These are phyloP conservation scores for Chytridiales sp. DNA, from an alignment of 371 early-diverging fungal genomes.

Conservation along the genomic window DNA sequence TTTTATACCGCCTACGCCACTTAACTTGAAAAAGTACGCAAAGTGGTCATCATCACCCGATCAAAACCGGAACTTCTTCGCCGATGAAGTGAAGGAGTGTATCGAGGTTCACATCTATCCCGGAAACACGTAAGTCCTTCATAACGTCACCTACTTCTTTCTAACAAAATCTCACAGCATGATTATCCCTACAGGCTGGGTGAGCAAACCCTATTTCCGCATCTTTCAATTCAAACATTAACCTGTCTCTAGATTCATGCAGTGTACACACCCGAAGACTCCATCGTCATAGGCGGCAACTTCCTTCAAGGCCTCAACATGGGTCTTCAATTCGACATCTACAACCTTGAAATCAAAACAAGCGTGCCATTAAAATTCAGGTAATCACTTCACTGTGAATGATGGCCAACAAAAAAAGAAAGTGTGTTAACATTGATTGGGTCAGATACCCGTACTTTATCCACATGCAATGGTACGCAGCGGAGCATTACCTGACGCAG, in stretches of 20 bases:
- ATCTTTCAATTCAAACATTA: not conserved
- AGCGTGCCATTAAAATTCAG: conserved; percentile 76
- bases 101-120: conserved; percentile 64
- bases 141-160: not conserved
- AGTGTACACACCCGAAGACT: conserved; percentile 81
- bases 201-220: conserved; percentile 8
- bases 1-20: conserved; percentile 79
- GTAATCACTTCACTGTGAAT: conserved; percentile 5
- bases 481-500: conserved; percentile 31
- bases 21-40: conserved; percentile 81
- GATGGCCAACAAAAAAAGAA: not conserved
- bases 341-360: conserved; percentile 75
- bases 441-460: conserved; percentile 74
- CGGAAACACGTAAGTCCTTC: conserved; percentile 69
- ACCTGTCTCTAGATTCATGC: conserved; percentile 72
- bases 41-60: conserved; percentile 84
- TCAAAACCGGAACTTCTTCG: conserved; percentile 74
- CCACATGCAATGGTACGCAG: conserved; percentile 74
- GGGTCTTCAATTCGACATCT: conserved; percentile 61
- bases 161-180: conserved; percentile 53
- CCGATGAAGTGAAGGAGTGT: conserved; percentile 73
- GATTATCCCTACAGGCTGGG: conserved; percentile 90
- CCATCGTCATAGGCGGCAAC: conserved; percentile 91
- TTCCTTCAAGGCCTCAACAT: conserved; percentile 79
- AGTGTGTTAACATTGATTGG: not conserved